Evolutionary conservation across 192 early-diverging fungal genomes (phyloP).

Genomic region (Dimargaris cristalligena): DNA sequence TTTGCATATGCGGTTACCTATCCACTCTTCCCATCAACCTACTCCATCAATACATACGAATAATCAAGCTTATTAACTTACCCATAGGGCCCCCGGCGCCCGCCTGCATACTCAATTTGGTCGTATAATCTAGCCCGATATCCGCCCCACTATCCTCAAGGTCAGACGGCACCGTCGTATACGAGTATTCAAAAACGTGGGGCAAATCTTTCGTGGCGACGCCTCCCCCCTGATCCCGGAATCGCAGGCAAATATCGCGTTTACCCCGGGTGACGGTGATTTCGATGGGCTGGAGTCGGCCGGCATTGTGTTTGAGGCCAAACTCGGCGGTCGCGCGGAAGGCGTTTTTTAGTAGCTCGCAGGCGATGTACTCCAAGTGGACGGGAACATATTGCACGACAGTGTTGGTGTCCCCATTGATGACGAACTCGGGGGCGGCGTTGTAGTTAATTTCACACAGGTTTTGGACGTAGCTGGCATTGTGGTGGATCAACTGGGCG

Average conservation of each 20-base stretch:
- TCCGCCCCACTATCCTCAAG: constrained; percentile 30
- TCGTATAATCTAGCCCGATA: constrained; percentile 9
- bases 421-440: constrained; percentile 45
- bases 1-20: neutral
- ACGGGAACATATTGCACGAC: constrained; percentile 61
- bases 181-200: constrained; percentile 83
- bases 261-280: constrained; percentile 66
- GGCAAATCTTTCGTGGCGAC: constrained; percentile 56
- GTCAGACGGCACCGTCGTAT: constrained; percentile 64
- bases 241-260: constrained; percentile 65
- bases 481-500: constrained; percentile 37
- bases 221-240: constrained; percentile 86
- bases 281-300: constrained; percentile 55
- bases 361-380: constrained; percentile 85
- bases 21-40: neutral
- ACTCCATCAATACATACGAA: too few relatives aligned
- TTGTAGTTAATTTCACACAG: constrained; percentile 89
- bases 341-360: constrained; percentile 82
- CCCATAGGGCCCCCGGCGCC: constrained; percentile 89
- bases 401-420: constrained; percentile 34
- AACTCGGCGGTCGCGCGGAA: constrained; percentile 73
- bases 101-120: constrained; percentile 64
- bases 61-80: too few relatives aligned
- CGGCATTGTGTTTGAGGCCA: constrained; percentile 24
- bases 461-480: constrained; percentile 56